These are phyloP conservation scores for Pyrus pyrifolia DNA, from an alignment of 306 rosid species.

Conservation along the genomic window DNA sequence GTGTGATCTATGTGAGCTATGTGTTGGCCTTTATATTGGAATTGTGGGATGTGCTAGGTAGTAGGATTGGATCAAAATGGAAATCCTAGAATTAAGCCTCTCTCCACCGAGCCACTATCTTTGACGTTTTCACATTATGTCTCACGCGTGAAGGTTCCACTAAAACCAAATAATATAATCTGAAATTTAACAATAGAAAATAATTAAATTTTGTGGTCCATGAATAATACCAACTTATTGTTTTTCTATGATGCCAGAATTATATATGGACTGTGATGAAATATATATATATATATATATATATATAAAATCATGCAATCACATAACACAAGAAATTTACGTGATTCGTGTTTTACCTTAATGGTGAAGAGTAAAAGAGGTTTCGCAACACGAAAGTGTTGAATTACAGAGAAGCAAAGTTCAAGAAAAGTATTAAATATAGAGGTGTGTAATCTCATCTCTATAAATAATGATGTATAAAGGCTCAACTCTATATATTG, in stretches of 20 bases:
- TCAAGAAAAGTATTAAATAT: background rate
- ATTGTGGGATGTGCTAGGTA: background rate
- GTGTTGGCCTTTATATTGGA: conserved; percentile 29
- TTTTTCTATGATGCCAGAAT: background rate
- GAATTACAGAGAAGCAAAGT: background rate
- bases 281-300: no score
- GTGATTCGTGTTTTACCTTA: background rate
- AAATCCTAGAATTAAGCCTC: background rate
- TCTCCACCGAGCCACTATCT: conserved; percentile 47
- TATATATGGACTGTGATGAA: background rate
- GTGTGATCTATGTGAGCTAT: background rate
- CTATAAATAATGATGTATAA: no score
- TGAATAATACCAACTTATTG: background rate
- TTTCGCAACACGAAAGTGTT: background rate
- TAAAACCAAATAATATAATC: background rate
- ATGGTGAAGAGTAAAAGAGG: background rate
- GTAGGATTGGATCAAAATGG: background rate
- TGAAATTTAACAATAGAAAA: background rate
- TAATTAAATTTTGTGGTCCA: background rate
- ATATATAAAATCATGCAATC: background rate
- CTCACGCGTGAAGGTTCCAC: conserved; percentile 28
- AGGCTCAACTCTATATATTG: no score
- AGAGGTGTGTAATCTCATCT: no score
- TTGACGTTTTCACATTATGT: conserved; percentile 27
- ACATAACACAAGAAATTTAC: background rate